Base-by-base conservation (phyloP, 768 basidiomycete genomes). In the Stropharia rugosoannulata region DNA sequence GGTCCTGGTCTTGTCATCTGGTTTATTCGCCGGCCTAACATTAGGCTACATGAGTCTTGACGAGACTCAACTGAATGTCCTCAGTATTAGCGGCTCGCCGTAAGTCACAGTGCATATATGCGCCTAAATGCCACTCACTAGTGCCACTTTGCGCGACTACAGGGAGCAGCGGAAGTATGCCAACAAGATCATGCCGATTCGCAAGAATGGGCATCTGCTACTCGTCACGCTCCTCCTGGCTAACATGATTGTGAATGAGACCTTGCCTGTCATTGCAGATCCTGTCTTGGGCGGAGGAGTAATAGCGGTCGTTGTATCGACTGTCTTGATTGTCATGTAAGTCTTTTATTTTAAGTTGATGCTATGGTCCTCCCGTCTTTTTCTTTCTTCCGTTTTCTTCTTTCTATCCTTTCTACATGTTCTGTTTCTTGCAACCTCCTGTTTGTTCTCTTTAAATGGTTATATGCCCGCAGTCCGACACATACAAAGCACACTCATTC, bases 41-140 rank as follows among this genome's bases (percentile, higher is more conserved):
- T 76, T 95, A 44, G 93, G 93, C 35, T 95, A 93, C 70, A 94
- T 95, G 89, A 90, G 87, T 62, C 80, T 95, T 68, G 93, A 96
- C 71, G 90, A 90, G 70, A 95, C 93, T 39, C 93, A 95, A 77
- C 81, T 96, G 41, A 87, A 89, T 66, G 94, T 96, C 2, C 73
- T 96, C 18, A 85, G 87, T 59, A 86, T 93, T 57, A 89, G 89
- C 53, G 94, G 94, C 13, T 90, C 89, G 19, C 80, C 87, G 90
- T 92, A 62, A 56, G 89, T 68, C 16, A 46, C 43, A 5, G 49
- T 37, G 10, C 46, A 39, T 46, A 18, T 53, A 16, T 49, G 19
- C 36, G 18, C 4, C 52, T 35, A 55, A n/a, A 25, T 8, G 25
- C 19, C 40, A 36, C 52, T 55, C 25, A 52, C 39, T 44, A 16